These are phyloP conservation scores for Celoporthe dispersa DNA, from an alignment of 2,329 filamentous ascomycete species.

Conservation along the genomic window DNA sequence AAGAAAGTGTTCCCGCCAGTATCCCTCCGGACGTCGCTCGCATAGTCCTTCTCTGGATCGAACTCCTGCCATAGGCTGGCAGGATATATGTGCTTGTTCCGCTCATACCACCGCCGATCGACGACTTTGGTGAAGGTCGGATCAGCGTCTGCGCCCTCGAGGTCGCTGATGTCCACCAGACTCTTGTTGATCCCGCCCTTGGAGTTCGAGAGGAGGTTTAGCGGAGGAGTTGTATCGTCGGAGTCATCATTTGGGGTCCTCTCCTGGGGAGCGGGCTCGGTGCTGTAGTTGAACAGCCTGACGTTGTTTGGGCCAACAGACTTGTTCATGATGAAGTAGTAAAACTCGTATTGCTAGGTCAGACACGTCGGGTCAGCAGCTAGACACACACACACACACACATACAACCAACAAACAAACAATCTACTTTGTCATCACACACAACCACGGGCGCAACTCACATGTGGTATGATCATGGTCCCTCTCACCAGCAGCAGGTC, in stretches of 20 bases:
- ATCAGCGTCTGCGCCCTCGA: slow-evolving; percentile 80
- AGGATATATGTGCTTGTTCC: slow-evolving; percentile 97
- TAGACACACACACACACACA: slow-evolving; percentile 15
- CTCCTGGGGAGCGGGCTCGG: slow-evolving; percentile 47
- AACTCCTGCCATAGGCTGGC: slow-evolving; percentile 96
- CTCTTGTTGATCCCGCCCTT: slow-evolving; percentile 43
- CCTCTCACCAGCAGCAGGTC: slow-evolving; percentile 92
- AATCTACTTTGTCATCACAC: slow-evolving; percentile 18
- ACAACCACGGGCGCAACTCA: slow-evolving; percentile 53
- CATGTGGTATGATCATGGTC: slow-evolving; percentile 91
- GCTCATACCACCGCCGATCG: slow-evolving; percentile 94
- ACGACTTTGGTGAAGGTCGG: slow-evolving; percentile 88
- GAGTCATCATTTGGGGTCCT: slow-evolving; percentile 1
- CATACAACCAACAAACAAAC: background rate
- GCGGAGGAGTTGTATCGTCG: slow-evolving; percentile 17
- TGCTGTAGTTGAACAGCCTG: slow-evolving; percentile 76
- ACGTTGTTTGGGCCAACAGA: slow-evolving; percentile 72
- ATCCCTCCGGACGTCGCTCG: slow-evolving; percentile 77
- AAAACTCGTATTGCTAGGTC: slow-evolving; percentile 89
- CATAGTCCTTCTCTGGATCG: slow-evolving; percentile 86
- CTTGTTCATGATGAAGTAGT: slow-evolving; percentile 94
- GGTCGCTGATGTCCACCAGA: slow-evolving; percentile 54
- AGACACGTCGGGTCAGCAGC: slow-evolving; percentile 33
- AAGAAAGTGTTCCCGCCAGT: slow-evolving; percentile 92
- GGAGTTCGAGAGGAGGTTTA: slow-evolving; percentile 43